phyloP scores from a whole-genome alignment of 768 basidiomycete species.

The Kwoniella shandongensis region DNA sequence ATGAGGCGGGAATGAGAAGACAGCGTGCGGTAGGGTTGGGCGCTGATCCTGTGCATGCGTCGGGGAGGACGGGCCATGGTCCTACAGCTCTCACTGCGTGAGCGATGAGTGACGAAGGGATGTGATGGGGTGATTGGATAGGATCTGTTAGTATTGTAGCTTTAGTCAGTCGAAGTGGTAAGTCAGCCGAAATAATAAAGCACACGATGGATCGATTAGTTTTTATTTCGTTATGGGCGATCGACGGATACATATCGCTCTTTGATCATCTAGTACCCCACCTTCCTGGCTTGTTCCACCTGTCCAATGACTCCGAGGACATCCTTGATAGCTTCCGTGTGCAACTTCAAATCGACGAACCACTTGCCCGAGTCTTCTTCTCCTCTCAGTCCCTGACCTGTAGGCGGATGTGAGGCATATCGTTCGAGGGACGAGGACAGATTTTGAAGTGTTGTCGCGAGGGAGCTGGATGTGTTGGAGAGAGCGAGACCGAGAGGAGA shows the following conservation, averaged over 20 bases:
- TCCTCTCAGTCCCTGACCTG: not conserved
- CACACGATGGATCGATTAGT: too few species aligned
- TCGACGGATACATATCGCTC: too few species aligned
- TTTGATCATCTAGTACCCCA: constrained; percentile 7
- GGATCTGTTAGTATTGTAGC: too few species aligned
- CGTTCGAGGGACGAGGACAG: constrained; percentile 20
- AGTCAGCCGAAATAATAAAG: too few species aligned
- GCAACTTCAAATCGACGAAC: constrained; percentile 22
- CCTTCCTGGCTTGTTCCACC: constrained; percentile 13
- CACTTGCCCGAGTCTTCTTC: constrained; percentile 13
- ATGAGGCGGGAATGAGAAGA: constrained; percentile 29
- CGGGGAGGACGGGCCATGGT: constrained; percentile 19
- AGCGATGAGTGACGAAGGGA: too few species aligned
- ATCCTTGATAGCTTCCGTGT: constrained; percentile 25
- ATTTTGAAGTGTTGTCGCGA: constrained; percentile 8
- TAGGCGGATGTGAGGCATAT: constrained; percentile 1
- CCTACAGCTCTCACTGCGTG: too few species aligned
- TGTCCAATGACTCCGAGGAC: constrained; percentile 16
- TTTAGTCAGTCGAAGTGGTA: too few species aligned
- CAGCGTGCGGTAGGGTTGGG: constrained; percentile 32
- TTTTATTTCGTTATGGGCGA: too few species aligned
- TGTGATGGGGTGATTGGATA: too few species aligned
- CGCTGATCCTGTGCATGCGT: constrained; percentile 29
- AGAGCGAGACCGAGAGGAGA: constrained; percentile 11
- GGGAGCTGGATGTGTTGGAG: constrained; percentile 4